Percentiles rank a stretch among this genome's conserved stretches.
Conservation (phyloP, 148 eudicot genomes). For the Gaultheria prostrata region DNA sequence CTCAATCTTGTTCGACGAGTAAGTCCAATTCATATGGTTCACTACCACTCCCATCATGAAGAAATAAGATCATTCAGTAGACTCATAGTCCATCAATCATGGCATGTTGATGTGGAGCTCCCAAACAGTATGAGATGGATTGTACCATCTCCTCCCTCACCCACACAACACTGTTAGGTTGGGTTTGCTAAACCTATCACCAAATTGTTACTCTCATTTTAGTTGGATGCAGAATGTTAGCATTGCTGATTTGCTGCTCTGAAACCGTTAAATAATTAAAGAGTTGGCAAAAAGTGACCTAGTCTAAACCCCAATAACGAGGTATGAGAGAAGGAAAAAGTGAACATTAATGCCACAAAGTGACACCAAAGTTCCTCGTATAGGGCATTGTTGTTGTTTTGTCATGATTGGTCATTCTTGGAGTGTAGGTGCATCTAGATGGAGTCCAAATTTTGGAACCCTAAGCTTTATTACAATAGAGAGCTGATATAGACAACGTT, state of each 20-base stretch:
- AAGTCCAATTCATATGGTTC: constrained; percentile 14
- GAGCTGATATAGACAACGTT: background rate
- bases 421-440: background rate
- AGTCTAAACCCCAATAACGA: background rate
- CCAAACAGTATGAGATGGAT: background rate
- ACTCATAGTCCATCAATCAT: background rate
- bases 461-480: background rate
- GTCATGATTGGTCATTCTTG: background rate
- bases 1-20: constrained; percentile 75
- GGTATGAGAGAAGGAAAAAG: background rate
- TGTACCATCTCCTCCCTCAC: background rate
- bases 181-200: background rate
- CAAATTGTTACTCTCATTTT: background rate
- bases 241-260: background rate
- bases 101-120: background rate
- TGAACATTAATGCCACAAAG: background rate
- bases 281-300: background rate
- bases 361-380: background rate
- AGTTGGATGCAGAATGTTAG: background rate
- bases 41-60: background rate
- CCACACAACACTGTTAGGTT: background rate
- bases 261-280: background rate
- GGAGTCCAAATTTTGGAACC: background rate
- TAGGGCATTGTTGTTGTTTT: background rate
- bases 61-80: background rate